phyloP scores from a whole-genome alignment of 176 grass and related monocot species.

The Calamus simplicifolius region DNA sequence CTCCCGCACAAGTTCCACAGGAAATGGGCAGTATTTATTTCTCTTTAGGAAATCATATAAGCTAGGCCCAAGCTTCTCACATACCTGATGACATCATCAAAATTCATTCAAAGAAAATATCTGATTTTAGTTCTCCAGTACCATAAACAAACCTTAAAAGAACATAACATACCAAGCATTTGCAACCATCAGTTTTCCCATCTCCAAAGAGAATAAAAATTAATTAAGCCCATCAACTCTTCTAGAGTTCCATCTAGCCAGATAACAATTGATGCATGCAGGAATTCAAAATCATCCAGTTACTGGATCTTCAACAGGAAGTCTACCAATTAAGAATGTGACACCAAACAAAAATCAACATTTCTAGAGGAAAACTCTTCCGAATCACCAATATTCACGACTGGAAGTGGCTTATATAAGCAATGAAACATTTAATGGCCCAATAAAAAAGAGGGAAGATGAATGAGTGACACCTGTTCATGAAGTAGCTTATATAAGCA shows the following conservation, averaged over 20 bases:
- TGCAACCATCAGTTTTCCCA: constrained; percentile 22
- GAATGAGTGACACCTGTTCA: no score
- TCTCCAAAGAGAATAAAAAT: no score
- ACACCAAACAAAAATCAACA: neutral
- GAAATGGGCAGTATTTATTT: constrained; percentile 99
- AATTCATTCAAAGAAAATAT: constrained; percentile 70
- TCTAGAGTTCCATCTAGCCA: no score
- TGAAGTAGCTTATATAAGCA: no score
- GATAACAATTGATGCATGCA: no score
- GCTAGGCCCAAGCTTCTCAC: constrained; percentile 99
- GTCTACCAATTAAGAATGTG: no score
- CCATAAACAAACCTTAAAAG: constrained; percentile 30
- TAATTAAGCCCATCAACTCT: no score
- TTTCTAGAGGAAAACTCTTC: neutral
- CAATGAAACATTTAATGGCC: no score
- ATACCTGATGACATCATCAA: constrained; percentile 95
- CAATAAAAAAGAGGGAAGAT: no score
- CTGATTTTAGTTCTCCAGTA: constrained; percentile 42
- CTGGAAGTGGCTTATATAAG: no score
- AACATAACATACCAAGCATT: constrained; percentile 35
- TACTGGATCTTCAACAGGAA: no score
- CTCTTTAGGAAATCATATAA: constrained; percentile 99
- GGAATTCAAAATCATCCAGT: no score
- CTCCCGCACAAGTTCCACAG: constrained; percentile 99
- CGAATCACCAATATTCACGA: neutral